phyloP scores from a whole-genome alignment of 495 filamentous ascomycete species.

The Neurospora sublineolata region DNA sequence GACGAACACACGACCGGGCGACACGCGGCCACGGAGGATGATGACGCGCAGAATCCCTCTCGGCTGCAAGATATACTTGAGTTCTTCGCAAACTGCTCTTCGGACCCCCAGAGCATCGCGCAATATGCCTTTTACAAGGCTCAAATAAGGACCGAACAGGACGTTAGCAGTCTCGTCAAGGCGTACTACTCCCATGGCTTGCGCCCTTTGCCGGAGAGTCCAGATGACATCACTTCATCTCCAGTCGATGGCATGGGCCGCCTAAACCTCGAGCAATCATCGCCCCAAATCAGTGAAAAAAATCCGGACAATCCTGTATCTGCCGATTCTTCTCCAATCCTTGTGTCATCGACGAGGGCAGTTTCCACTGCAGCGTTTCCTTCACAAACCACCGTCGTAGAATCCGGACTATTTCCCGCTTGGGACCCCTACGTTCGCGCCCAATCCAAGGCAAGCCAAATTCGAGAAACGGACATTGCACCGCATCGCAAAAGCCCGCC shows the following conservation, averaged over 20 bases:
- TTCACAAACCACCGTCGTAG: not conserved
- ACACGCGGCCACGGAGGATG: not conserved
- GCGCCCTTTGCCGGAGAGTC: not conserved
- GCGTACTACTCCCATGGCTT: not conserved
- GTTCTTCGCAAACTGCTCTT: conserved; percentile 3
- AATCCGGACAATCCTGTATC: not conserved
- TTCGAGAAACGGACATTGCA: not conserved
- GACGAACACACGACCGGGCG: conserved; percentile 7
- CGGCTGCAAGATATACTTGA: conserved; percentile 11
- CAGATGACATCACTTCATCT: not conserved
- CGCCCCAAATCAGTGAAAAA: not conserved
- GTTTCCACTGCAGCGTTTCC: not conserved
- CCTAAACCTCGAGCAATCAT: not conserved
- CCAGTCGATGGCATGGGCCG: not conserved
- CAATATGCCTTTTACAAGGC: conserved; percentile 1
- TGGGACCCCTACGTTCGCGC: not conserved
- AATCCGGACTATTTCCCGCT: not conserved
- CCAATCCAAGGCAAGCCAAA: not conserved
- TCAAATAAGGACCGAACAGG: not conserved
- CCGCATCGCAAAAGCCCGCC: not conserved
- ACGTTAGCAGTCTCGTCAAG: conserved; percentile 6
- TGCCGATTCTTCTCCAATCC: not conserved
- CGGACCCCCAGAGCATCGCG: not conserved
- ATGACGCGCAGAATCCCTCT: not conserved
- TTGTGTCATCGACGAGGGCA: not conserved